A percentile compares a stretch with the other conserved stretches of the same genome.
Evolutionary conservation across 2,329 filamentous ascomycete species (phyloP).

Genomic region (Ceratocystis colombiana): DNA sequence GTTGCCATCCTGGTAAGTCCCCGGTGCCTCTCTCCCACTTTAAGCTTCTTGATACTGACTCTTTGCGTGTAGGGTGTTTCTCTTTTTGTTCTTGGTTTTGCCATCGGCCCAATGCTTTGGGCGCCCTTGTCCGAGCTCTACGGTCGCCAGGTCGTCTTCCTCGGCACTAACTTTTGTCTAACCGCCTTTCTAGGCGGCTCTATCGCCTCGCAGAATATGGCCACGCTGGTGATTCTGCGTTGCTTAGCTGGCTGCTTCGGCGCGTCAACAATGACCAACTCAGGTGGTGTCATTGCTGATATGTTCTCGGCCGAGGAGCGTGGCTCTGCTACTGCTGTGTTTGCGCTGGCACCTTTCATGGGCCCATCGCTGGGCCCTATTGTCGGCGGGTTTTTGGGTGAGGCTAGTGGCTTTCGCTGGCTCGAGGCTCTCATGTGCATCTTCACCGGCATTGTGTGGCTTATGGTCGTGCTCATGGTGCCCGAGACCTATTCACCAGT

Average conservation of each 20-base stretch:
- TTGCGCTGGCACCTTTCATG: constrained; percentile 54
- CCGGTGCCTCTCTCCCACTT: not conserved
- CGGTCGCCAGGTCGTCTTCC: constrained; percentile 50
- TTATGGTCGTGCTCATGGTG: constrained; percentile 41
- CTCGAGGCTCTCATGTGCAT: constrained; percentile 52
- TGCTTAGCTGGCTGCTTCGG: constrained; percentile 58
- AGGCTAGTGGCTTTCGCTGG: constrained; percentile 54
- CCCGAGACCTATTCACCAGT: constrained; percentile 53
- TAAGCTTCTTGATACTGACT: not conserved
- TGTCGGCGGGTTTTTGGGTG: constrained; percentile 51
- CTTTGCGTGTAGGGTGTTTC: constrained; percentile 41
- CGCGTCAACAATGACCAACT: constrained; percentile 52
- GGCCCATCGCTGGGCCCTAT: constrained; percentile 53
- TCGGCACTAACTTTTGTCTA: constrained; percentile 47
- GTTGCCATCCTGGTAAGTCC: constrained; percentile 41
- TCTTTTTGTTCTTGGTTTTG: constrained; percentile 54
- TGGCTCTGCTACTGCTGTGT: constrained; percentile 49
- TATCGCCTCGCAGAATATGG: constrained; percentile 48
- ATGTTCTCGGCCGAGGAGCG: constrained; percentile 47
- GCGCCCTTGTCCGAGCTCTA: constrained; percentile 57
- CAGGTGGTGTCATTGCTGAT: constrained; percentile 54
- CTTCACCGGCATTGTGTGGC: constrained; percentile 50
- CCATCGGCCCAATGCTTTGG: constrained; percentile 53
- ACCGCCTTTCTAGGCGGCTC: constrained; percentile 52
- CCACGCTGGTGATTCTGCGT: constrained; percentile 54